Conservation (phyloP, 1,284 basidiomycete genomes). For the Abortiporus biennis region DNA sequence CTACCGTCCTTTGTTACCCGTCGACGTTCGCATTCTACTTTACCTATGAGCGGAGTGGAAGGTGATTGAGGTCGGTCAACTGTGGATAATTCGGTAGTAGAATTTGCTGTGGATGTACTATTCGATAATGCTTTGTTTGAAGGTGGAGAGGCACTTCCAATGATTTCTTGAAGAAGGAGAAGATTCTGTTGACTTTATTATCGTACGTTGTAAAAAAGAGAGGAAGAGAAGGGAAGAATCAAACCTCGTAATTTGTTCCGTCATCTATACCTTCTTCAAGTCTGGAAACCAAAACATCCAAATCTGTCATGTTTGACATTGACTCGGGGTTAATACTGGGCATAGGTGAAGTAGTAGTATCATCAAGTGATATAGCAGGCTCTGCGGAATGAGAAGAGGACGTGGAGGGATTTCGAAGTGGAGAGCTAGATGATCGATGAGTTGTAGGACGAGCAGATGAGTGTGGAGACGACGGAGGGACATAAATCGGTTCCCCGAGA, state of each 20-base stretch:
- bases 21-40: conserved; percentile 59
- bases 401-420: no score
- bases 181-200: conserved; percentile 36
- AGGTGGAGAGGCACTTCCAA: conserved; percentile 43
- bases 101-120: no score
- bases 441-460: conserved; percentile 3
- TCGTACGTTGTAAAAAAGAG: conserved; percentile 5
- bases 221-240: conserved; percentile 14
- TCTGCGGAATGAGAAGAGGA: no score
- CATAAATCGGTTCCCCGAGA: conserved; percentile 11
- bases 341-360: no score
- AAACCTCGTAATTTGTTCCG: conserved; percentile 56
- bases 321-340: conserved; percentile 6
- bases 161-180: conserved; percentile 53
- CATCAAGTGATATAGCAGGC: no score
- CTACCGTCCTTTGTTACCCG: conserved; percentile 67
- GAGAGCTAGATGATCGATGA: no score
- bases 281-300: conserved; percentile 52
- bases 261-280: conserved; percentile 35
- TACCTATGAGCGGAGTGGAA: conserved; percentile 44
- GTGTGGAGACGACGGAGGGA: conserved; percentile 5
- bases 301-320: conserved; percentile 47
- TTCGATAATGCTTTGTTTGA: no score
- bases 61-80: conserved; percentile 5
- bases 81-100: no score